Evolutionary conservation across 2,329 filamentous ascomycete genomes (phyloP), one percentile per base, ranked within the genome.

Genomic region (Colletotrichum melonis): DNA sequence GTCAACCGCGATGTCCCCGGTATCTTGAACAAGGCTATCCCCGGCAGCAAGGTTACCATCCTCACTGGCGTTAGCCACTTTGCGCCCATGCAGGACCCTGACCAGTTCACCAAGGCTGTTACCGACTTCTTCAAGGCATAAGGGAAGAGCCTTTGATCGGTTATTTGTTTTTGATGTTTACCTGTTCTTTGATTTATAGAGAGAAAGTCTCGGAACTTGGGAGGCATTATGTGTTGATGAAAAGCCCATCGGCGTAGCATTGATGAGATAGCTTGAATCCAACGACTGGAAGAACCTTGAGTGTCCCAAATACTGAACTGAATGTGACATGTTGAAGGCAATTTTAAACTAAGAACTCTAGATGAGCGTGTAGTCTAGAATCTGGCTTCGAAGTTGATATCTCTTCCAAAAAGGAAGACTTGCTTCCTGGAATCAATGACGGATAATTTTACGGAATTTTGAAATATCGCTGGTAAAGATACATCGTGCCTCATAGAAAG

Each of bases 11-110:
- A 79, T 55, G 83, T 84, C 1, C 81, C 82, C 0, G 74, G 69
- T 2, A 79, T 80, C 73, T 74, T 86, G 67, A 77, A 82, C 67
- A 75, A 73, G 12, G 79, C 81, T 38, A 84, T 85, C 60, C 74
- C 76, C n/a, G 81, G 81, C 3, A 86, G 84, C 69, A 77, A 78
- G 65, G 67, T 83, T 57, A 76, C 79, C 49, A 83, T 81, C 8
- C 74, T 86, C 72, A 78, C 72, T 1, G 80, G 78, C 1, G 84
- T 85, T 6, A 85, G 84, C 72, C 84, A 86, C 72, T 86, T 86
- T 75, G 84, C 83, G 46, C 84, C 84, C 1, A 42, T 85, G 19
- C 84, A 86, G 74, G 80, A 85, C 74, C 82, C 84, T 3, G 77
- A 75, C 2, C 78, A 81, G 73, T 83, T 83, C 63, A 78, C 81